These are phyloP conservation scores for Zasmidium citrigriseum DNA, from an alignment of 2,329 filamentous ascomycete genomes.

Conservation along the genomic window DNA sequence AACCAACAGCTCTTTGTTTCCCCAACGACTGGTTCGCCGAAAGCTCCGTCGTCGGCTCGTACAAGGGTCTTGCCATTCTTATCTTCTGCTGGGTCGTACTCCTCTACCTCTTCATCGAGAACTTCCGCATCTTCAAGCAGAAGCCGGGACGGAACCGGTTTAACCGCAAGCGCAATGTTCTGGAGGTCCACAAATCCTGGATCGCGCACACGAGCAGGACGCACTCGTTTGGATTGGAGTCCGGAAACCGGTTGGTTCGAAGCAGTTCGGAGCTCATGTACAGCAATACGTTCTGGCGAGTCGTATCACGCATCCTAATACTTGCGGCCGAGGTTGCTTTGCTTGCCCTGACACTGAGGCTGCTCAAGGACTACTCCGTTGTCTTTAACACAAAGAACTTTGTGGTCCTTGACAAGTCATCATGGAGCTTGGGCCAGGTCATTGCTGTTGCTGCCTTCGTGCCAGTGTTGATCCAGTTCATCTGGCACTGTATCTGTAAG, in stretches of 20 bases:
- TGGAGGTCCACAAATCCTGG: background rate
- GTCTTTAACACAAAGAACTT: conserved; percentile 10
- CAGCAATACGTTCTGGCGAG: background rate
- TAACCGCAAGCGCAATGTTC: background rate
- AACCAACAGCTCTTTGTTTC: conserved; percentile 16
- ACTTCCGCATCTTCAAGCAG: conserved; percentile 6
- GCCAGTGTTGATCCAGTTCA: background rate
- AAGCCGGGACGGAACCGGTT: background rate
- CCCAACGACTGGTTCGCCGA: background rate
- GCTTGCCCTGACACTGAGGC: conserved; percentile 1
- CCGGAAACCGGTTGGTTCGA: background rate
- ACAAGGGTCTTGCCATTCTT: conserved; percentile 13
- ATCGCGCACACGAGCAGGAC: background rate
- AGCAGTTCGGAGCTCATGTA: background rate
- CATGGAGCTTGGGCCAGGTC: conserved; percentile 20
- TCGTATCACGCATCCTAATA: background rate
- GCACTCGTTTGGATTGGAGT: background rate
- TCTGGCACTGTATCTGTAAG: conserved; percentile 1
- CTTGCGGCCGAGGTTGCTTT: conserved; percentile 11
- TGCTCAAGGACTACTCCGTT: conserved; percentile 13
- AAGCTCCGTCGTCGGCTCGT: conserved; percentile 1
- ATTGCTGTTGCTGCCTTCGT: conserved; percentile 3
- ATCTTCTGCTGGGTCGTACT: conserved; percentile 14
- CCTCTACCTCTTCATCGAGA: conserved; percentile 16
- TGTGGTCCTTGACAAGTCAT: conserved; percentile 7